Evolutionary conservation across 164 flowering plant genomes (phyloP).

Genomic region (Chimonanthus praecox): DNA sequence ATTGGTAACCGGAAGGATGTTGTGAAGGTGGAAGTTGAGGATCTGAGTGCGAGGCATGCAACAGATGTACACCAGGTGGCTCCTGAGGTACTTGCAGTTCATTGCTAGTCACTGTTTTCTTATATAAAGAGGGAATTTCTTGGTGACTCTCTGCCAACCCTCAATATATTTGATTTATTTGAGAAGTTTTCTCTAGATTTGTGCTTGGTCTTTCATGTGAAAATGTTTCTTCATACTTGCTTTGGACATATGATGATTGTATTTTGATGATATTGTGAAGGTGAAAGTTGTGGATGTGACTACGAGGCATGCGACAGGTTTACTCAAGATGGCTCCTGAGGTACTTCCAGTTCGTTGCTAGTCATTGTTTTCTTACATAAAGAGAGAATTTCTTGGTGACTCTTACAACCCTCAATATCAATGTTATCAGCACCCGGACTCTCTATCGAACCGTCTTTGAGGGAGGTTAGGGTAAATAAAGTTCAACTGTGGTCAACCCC

Average conservation of each 20-base stretch:
- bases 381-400: too few species aligned
- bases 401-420: too few species aligned
- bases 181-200: too few species aligned
- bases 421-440: too few species aligned
- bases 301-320: conserved; percentile 16
- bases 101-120: neutral
- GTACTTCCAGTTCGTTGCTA: neutral
- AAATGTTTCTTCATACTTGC: too few species aligned
- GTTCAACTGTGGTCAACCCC: too few species aligned
- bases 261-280: conserved; percentile 19
- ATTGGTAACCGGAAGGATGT: conserved; percentile 33
- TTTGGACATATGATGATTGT: too few species aligned
- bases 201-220: too few species aligned
- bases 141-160: neutral
- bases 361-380: neutral
- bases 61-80: conserved; percentile 13
- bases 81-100: neutral
- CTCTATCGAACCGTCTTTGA: too few species aligned
- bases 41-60: conserved; percentile 24
- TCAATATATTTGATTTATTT: too few species aligned
- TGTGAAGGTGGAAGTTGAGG: conserved; percentile 31
- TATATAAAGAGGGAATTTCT: neutral
- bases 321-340: conserved; percentile 5
- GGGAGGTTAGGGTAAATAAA: too few species aligned
- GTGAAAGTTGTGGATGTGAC: conserved; percentile 33